phyloP scores from a whole-genome alignment of 1,284 basidiomycete species.

The Ganoderma lingzhi region DNA sequence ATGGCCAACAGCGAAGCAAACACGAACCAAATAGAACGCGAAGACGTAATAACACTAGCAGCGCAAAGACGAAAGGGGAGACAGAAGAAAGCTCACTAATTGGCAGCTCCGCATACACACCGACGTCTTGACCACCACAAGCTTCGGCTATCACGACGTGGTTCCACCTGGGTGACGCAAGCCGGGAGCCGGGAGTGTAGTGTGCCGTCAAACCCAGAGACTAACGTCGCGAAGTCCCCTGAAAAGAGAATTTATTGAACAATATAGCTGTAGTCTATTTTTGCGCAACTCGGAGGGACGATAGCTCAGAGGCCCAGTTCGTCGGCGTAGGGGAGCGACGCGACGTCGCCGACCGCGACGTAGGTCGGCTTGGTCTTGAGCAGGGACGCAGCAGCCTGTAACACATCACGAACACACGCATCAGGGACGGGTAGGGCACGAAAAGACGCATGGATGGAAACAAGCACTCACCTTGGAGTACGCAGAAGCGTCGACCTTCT shows the following conservation, averaged over 20 bases:
- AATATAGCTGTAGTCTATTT: slow-evolving; percentile 35
- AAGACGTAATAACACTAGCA: background rate
- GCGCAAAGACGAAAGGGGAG: background rate
- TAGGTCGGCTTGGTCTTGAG: slow-evolving; percentile 83
- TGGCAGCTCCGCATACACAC: background rate
- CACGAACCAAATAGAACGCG: background rate
- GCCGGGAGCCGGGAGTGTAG: too few relatives aligned
- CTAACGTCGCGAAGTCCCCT: slow-evolving; percentile 1
- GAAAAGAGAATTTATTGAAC: slow-evolving; percentile 28
- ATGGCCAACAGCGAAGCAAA: background rate
- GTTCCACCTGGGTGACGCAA: too few relatives aligned
- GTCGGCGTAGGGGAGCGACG: slow-evolving; percentile 82
- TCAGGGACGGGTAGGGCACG: slow-evolving; percentile 1
- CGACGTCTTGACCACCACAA: background rate
- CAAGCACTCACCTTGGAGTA: slow-evolving; percentile 63
- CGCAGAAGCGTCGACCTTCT: slow-evolving; percentile 64
- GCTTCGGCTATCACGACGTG: background rate
- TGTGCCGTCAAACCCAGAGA: background rate
- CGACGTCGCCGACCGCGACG: slow-evolving; percentile 84
- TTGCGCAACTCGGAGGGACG: slow-evolving; percentile 19
- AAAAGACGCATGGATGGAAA: slow-evolving; percentile 14
- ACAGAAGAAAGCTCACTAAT: background rate
- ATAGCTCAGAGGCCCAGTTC: slow-evolving; percentile 73
- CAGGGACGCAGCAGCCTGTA: slow-evolving; percentile 46
- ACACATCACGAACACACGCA: background rate